These are phyloP conservation scores for Bathelium albidoporum DNA, from an alignment of 495 filamentous ascomycete species.

Conservation along the genomic window DNA sequence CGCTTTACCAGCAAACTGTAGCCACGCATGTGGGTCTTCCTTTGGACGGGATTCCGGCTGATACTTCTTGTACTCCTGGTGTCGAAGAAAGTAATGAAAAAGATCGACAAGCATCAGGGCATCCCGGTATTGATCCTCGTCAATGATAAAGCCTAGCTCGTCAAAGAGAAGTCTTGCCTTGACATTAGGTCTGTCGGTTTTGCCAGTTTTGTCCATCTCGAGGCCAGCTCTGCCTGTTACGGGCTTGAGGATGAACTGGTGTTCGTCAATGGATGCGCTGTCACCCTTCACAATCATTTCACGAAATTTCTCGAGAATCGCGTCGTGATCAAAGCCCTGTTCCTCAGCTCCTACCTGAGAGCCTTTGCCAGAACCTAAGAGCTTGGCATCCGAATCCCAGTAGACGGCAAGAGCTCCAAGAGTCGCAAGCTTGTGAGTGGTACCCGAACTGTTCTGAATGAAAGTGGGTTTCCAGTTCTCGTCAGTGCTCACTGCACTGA, in stretches of 20 bases:
- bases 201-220: conserved; percentile 85
- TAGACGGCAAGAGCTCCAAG: conserved; percentile 83
- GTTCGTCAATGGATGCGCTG: conserved; percentile 38
- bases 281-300: conserved; percentile 64
- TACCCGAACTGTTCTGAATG: conserved; percentile 70
- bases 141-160: conserved; percentile 88
- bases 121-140: conserved; percentile 95
- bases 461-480: conserved; percentile 88
- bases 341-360: conserved; percentile 51
- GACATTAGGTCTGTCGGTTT: conserved; percentile 68
- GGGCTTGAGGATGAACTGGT: conserved; percentile 92
- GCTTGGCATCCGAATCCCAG: conserved; percentile 87
- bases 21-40: conserved; percentile 85
- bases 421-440: conserved; percentile 85
- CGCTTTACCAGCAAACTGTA: conserved; percentile 78
- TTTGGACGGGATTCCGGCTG: conserved; percentile 80
- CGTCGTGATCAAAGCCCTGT: conserved; percentile 55
- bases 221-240: conserved; percentile 87
- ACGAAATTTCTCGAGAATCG: conserved; percentile 64
- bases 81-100: conserved; percentile 95
- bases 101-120: conserved; percentile 94
- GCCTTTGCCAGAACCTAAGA: conserved; percentile 65
- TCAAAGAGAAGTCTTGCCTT: conserved; percentile 88
- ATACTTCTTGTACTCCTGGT: conserved; percentile 91
- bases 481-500: conserved; percentile 93